Evolutionary conservation across 2,329 filamentous ascomycete species (phyloP), one percentile per base, ranked within the genome.

Genomic region (Pseudogymnoascus sp.): DNA sequence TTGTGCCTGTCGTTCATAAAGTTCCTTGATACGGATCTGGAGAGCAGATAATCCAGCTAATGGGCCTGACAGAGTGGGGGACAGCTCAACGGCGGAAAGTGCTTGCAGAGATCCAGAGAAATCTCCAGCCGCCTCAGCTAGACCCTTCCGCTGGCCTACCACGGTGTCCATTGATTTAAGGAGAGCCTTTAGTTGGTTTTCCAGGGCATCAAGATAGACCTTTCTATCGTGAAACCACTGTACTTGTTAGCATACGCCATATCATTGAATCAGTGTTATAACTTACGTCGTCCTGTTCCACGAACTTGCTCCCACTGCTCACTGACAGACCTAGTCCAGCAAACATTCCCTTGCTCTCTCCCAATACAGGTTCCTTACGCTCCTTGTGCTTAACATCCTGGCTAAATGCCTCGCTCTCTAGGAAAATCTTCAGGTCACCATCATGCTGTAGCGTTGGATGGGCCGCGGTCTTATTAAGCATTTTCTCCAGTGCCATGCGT

Each of bases 351-450:
- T 97, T 97, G 78, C 87, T 96, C 77, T 97, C 95, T 44, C 86
- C 86, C 3, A 96, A 81, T 62, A 91, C 86, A 1, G 91, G 90
- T 64, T 97, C 92, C 71, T 91, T 88, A 62, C 93, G 87, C 75
- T 97, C 93, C 76, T 96, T 96, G 78, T 99, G 95, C 80, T 97
- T 99, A 72, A 99, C 87, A 71, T 99, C 95, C 38, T 96, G 85
- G 71, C 92, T 97, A 79, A 99, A 97, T 0, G 92, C 82, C 71
- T 99, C 95, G 73, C 93, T 97, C 76, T 99, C 95, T 13, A 99
- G 80, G 76, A 99, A 99, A 4, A 97, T 86, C 79, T 99, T 99
- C 66, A 99, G 77, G 72, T 99, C 95, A 5, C 85, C 87, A 72
- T 99, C 95, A 71, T 96, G 91, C 73, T 97, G 95, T 68, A 99